Evolutionary conservation across 2,329 filamentous ascomycete genomes (phyloP).

Genomic region (Fonsecaea multimorphosa): DNA sequence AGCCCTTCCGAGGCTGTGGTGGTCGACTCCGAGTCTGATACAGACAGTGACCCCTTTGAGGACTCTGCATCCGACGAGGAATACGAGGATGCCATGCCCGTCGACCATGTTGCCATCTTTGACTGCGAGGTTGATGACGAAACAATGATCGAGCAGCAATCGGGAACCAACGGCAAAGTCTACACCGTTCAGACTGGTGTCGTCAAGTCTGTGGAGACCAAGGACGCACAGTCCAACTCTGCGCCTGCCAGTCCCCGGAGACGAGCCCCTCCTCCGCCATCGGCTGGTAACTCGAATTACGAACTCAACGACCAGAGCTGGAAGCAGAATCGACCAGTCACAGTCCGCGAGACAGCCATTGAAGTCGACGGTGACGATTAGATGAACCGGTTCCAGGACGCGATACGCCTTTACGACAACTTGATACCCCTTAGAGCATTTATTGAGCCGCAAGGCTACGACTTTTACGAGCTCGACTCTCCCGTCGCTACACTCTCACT

Average conservation of each 20-base stretch:
- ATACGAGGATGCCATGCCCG: constrained; percentile 15
- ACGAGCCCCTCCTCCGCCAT: constrained; percentile 28
- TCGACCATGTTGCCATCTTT: constrained; percentile 31
- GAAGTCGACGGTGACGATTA: constrained; percentile 33
- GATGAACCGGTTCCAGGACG: not conserved
- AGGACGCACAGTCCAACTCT: constrained; percentile 17
- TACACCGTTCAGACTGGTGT: constrained; percentile 14
- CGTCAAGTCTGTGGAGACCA: constrained; percentile 12
- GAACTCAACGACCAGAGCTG: constrained; percentile 28
- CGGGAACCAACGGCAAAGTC: constrained; percentile 12
- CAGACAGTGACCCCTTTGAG: constrained; percentile 33
- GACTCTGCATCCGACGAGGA: constrained; percentile 27
- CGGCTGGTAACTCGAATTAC: constrained; percentile 15
- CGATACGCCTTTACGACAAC: constrained; percentile 12
- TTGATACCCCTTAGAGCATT: constrained; percentile 20
- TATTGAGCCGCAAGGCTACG: constrained; percentile 18
- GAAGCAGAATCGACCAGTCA: constrained; percentile 32
- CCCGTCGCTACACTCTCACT: not conserved
- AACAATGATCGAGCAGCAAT: constrained; percentile 13
- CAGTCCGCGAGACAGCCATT: constrained; percentile 31
- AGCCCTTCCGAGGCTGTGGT: constrained; percentile 31
- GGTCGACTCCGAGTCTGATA: constrained; percentile 31
- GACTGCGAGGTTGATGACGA: constrained; percentile 30
- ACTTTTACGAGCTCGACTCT: constrained; percentile 1
- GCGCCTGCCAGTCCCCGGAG: constrained; percentile 17